Conservation (phyloP, 1,284 basidiomycete genomes). For the Rhodotorula glutinis region DNA sequence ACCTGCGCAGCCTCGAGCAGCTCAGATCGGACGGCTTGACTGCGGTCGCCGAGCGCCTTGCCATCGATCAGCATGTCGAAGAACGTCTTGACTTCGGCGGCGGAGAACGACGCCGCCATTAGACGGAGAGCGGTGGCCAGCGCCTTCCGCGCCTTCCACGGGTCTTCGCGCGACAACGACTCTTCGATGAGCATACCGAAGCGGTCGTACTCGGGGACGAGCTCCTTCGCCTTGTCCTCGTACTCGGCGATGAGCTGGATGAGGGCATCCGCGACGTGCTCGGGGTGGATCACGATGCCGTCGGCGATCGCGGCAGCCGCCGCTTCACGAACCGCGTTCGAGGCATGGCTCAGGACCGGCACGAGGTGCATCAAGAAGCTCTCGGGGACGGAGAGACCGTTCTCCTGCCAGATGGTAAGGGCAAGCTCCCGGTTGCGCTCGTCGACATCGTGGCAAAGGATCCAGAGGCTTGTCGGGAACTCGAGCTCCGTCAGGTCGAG, state of each 20-base stretch:
- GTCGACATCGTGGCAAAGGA: conserved; percentile 86
- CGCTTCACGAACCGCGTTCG: conserved; percentile 74
- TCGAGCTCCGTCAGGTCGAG: conserved; percentile 93
- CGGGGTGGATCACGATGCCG: conserved; percentile 71
- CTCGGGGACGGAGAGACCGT: conserved; percentile 84
- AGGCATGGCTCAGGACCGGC: conserved; percentile 75
- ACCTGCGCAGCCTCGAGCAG: conserved; percentile 83
- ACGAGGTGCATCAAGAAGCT: conserved; percentile 64
- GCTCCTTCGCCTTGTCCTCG: conserved; percentile 79
- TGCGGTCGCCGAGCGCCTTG: conserved; percentile 83
- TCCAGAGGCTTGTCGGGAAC: conserved; percentile 85
- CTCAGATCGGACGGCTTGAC: conserved; percentile 72
- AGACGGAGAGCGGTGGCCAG: conserved; percentile 68
- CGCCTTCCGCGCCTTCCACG: conserved; percentile 81
- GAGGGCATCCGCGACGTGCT: conserved; percentile 58
- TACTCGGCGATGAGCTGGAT: conserved; percentile 67
- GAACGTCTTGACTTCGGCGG: conserved; percentile 68
- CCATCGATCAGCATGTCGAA: conserved; percentile 83
- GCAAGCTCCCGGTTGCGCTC: conserved; percentile 86
- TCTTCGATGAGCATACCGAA: conserved; percentile 86
- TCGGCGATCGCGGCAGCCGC: conserved; percentile 73
- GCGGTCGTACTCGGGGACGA: conserved; percentile 68
- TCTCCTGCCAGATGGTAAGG: conserved; percentile 87
- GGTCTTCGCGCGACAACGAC: conserved; percentile 86
- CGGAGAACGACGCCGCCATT: conserved; percentile 66